Conservation (phyloP, 495 filamentous ascomycete species). For the Penicillium desertorum region DNA sequence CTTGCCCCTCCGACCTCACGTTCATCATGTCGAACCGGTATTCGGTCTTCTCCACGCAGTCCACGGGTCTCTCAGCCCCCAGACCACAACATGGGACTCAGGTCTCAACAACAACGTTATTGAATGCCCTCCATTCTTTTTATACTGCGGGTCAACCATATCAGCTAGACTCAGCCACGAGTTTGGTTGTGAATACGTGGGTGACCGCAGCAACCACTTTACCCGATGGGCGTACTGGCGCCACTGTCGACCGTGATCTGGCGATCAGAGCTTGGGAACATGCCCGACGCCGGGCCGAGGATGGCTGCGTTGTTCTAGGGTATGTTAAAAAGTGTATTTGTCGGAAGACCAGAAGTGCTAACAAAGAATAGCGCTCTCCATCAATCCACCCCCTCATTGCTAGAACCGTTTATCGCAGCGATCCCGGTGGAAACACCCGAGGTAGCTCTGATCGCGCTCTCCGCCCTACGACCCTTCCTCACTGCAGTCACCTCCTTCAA, state of each 20-base stretch:
- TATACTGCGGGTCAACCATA: slow-evolving; percentile 82
- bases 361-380: slow-evolving; percentile 68
- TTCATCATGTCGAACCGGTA: slow-evolving; percentile 72
- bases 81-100: slow-evolving; percentile 70
- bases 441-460: slow-evolving; percentile 70
- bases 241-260: slow-evolving; percentile 76
- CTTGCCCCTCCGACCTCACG: slow-evolving; percentile 1
- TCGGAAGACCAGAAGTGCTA: neutral
- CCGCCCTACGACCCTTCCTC: slow-evolving; percentile 80
- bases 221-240: slow-evolving; percentile 65
- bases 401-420: slow-evolving; percentile 76
- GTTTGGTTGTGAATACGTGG: slow-evolving; percentile 94
- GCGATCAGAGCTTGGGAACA: slow-evolving; percentile 93
- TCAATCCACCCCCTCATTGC: slow-evolving; percentile 78
- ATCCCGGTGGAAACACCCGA: slow-evolving; percentile 76
- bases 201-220: slow-evolving; percentile 68
- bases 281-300: slow-evolving; percentile 89
- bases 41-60: slow-evolving; percentile 81
- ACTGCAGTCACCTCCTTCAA: slow-evolving; percentile 86
- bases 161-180: slow-evolving; percentile 84
- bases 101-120: slow-evolving; percentile 86
- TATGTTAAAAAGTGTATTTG: slow-evolving; percentile 40
- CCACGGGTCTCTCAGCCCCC: slow-evolving; percentile 53
- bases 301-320: slow-evolving; percentile 90
- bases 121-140: slow-evolving; percentile 87